These are phyloP conservation scores for Cymbopogon citratus DNA, from an alignment of 176 grass and related monocot species.

Conservation along the genomic window DNA sequence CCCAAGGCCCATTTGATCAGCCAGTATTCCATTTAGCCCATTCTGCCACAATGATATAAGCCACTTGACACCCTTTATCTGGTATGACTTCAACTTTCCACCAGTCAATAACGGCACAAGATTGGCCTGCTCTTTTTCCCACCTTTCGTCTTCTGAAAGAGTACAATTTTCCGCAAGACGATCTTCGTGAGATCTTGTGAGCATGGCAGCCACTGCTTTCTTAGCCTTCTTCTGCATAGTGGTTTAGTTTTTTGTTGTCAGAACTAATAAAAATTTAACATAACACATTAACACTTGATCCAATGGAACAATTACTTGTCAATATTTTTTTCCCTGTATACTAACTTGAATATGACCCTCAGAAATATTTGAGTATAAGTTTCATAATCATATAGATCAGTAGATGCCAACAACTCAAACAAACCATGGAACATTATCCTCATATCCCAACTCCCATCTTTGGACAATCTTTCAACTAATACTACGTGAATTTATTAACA, in stretches of 20 bases:
- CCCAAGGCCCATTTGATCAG: conserved; percentile 98
- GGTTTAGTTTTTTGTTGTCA: conserved; percentile 10
- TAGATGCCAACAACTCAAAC: not conserved
- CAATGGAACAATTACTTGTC: not conserved
- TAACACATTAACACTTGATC: not conserved
- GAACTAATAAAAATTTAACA: not conserved
- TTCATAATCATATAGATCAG: not conserved
- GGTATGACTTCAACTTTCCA: conserved; percentile 84
- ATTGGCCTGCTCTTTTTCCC: conserved; percentile 62
- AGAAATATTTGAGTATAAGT: not conserved
- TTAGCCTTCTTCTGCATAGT: conserved; percentile 74
- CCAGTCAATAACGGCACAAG: conserved; percentile 93
- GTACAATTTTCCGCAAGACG: conserved; percentile 42
- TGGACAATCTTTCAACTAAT: not conserved
- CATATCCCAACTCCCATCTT: not conserved
- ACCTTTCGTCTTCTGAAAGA: conserved; percentile 74
- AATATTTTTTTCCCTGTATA: not conserved
- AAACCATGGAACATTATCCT: not conserved
- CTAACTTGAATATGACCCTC: not conserved
- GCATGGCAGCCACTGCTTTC: conserved; percentile 84
- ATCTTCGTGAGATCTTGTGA: conserved; percentile 63
- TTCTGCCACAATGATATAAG: conserved; percentile 97
- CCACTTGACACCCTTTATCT: conserved; percentile 99
- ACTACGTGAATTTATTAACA: not conserved
- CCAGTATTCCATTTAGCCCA: conserved; percentile 86